These are phyloP conservation scores for Blastobotrys mokoenaii DNA, from an alignment of 805 yeast species.

Conservation along the genomic window DNA sequence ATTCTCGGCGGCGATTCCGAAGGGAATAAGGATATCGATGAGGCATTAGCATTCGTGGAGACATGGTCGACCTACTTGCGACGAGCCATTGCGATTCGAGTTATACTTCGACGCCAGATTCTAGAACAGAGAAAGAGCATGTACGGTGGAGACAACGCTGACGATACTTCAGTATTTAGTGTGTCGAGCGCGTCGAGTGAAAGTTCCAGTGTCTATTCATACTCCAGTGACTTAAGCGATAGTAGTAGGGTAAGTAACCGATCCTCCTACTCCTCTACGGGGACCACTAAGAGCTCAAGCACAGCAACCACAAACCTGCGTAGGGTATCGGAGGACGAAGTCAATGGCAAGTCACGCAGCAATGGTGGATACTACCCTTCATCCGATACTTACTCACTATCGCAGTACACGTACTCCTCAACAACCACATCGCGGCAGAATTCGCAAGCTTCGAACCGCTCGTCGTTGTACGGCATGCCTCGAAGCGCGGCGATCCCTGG, in stretches of 20 bases:
- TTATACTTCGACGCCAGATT: slow-evolving; percentile 20
- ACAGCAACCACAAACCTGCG: too few relatives aligned
- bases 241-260: neutral
- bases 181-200: neutral
- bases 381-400: neutral
- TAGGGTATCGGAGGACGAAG: neutral
- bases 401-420: neutral
- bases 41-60: slow-evolving; percentile 24
- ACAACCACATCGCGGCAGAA: neutral
- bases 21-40: slow-evolving; percentile 14
- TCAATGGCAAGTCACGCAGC: neutral
- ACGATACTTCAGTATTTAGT: too few relatives aligned
- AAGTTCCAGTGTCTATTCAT: neutral
- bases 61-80: slow-evolving; percentile 27
- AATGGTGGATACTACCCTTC: neutral
- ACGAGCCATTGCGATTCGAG: slow-evolving; percentile 26
- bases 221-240: neutral
- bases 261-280: neutral
- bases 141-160: neutral
- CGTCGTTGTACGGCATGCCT: neutral
- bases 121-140: neutral
- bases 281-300: neutral
- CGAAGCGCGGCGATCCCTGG: neutral
- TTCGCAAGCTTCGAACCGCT: neutral
- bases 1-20: neutral